Conservation (phyloP, 2,329 filamentous ascomycete genomes). For the Annulohypoxylon truncatum region DNA sequence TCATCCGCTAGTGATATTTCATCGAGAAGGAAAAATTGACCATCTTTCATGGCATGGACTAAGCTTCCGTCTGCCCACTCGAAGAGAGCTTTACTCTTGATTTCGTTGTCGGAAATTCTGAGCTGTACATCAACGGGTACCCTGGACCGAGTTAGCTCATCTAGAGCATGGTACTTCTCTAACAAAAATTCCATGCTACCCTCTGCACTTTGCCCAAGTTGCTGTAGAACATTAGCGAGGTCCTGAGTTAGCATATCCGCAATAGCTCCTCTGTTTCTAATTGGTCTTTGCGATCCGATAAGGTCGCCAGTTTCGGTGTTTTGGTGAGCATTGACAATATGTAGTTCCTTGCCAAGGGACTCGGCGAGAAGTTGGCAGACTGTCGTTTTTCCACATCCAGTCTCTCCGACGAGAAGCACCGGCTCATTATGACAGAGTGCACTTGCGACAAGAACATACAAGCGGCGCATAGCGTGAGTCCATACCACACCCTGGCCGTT, state of each 20-base stretch:
- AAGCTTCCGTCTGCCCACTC: constrained; percentile 97
- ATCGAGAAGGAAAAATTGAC: constrained; percentile 91
- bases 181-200: constrained; percentile 67
- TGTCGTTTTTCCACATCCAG: constrained; percentile 97
- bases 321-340: constrained; percentile 96
- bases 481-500: constrained; percentile 81
- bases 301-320: constrained; percentile 98
- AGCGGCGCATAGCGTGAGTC: constrained; percentile 92
- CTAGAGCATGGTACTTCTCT: constrained; percentile 67
- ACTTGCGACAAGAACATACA: constrained; percentile 89
- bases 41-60: constrained; percentile 91
- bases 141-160: constrained; percentile 55
- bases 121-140: constrained; percentile 62
- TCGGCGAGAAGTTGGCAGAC: constrained; percentile 93
- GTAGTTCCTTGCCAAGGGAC: constrained; percentile 77
- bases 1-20: constrained; percentile 98
- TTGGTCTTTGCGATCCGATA: constrained; percentile 92
- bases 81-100: constrained; percentile 85
- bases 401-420: constrained; percentile 93
- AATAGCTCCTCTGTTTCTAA: constrained; percentile 84
- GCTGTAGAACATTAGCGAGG: constrained; percentile 61
- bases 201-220: constrained; percentile 55
- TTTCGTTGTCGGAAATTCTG: constrained; percentile 61
- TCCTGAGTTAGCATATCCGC: constrained; percentile 73
- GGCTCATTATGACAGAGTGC: constrained; percentile 93